Evolutionary conservation across 805 yeast species (phyloP).

Genomic region (Cyberlindnera veronae): DNA sequence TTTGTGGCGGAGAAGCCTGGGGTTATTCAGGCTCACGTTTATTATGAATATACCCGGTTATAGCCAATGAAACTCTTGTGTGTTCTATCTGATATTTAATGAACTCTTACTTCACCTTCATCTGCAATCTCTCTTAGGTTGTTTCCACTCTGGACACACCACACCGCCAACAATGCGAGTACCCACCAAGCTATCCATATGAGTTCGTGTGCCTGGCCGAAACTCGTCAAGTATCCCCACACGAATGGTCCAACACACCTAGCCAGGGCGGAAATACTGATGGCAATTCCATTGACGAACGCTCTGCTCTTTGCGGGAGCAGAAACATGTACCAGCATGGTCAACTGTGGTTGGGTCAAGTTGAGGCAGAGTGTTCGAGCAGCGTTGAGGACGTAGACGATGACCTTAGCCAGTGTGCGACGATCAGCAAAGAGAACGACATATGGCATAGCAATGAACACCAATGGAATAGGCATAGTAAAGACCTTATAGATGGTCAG

Average conservation of each 20-base stretch:
- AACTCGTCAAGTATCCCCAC: conserved; percentile 7
- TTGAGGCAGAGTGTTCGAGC: conserved; percentile 3
- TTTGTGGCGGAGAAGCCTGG: conserved; percentile 1
- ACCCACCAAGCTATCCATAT: conserved; percentile 15
- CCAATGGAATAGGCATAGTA: conserved; percentile 7
- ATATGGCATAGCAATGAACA: conserved; percentile 6
- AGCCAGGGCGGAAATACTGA: conserved; percentile 8
- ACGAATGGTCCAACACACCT: conserved; percentile 9
- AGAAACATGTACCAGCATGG: conserved; percentile 9
- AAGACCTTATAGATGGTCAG: conserved; percentile 9
- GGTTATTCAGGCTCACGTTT: neutral
- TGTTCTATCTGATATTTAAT: neutral
- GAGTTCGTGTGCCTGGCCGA: conserved; percentile 3
- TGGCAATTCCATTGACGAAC: conserved; percentile 12
- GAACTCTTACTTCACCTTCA: conserved; percentile 1
- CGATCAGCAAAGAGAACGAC: conserved; percentile 7
- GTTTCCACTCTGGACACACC: conserved; percentile 3
- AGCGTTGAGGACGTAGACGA: neutral
- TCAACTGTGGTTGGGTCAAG: conserved; percentile 9
- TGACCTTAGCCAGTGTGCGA: neutral
- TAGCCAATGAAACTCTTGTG: too few species aligned
- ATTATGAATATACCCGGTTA: neutral
- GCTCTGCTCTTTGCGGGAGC: conserved; percentile 12
- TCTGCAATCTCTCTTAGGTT: conserved; percentile 6
- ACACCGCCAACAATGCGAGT: conserved; percentile 2